These are phyloP conservation scores for Dissophora globulifera DNA, from an alignment of 192 early-diverging fungal species.

Conservation along the genomic window DNA sequence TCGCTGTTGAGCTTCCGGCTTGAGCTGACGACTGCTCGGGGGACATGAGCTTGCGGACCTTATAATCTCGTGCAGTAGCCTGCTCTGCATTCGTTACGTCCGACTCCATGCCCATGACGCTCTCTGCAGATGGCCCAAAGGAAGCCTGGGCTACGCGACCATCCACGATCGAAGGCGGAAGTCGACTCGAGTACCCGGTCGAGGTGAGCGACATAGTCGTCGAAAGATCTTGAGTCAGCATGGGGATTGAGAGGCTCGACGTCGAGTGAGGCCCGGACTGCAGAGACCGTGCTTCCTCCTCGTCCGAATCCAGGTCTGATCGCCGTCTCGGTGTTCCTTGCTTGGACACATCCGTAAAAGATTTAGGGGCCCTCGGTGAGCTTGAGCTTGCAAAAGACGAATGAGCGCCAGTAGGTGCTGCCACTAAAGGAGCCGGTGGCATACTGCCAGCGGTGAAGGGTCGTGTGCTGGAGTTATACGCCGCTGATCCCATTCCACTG, in stretches of 20 bases:
- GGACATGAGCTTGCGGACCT: slow-evolving; percentile 48
- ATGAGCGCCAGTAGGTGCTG: not conserved
- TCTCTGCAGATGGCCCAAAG: not conserved
- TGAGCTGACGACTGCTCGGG: slow-evolving; percentile 19
- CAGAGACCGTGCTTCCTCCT: slow-evolving; percentile 12
- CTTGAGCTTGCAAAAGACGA: not conserved
- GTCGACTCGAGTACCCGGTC: slow-evolving; percentile 26
- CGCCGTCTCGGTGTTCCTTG: slow-evolving; percentile 33
- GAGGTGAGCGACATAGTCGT: slow-evolving; percentile 39
- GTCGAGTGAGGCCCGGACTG: slow-evolving; percentile 13
- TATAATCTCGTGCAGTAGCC: slow-evolving; percentile 29
- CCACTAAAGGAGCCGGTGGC: not conserved
- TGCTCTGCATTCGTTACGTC: slow-evolving; percentile 1
- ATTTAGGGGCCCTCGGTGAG: not conserved
- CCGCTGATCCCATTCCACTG: slow-evolving; percentile 4
- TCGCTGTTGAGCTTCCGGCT: slow-evolving; percentile 5
- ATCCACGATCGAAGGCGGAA: slow-evolving; percentile 14
- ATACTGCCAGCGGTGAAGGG: not conserved
- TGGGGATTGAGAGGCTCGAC: slow-evolving; percentile 27
- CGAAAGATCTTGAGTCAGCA: slow-evolving; percentile 48
- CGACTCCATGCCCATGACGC: not conserved
- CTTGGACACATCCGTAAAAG: slow-evolving; percentile 2
- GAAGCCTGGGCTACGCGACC: slow-evolving; percentile 5
- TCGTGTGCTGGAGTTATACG: slow-evolving; percentile 1
- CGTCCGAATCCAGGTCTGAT: slow-evolving; percentile 45